phyloP scores from a whole-genome alignment of 441 rosid genomes.

The Cnidoscolus chayamansa region DNA sequence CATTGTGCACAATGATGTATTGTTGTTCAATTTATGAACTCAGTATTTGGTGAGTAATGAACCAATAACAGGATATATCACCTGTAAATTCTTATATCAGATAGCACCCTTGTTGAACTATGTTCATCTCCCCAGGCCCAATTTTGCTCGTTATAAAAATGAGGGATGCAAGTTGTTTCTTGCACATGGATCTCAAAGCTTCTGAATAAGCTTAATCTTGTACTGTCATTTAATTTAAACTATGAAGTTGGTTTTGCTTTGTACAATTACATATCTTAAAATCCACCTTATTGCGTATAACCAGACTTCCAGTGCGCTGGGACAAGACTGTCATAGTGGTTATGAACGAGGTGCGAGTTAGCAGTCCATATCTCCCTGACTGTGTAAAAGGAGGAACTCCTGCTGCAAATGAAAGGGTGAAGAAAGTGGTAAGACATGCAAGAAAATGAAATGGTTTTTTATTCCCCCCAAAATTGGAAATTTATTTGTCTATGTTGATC shows the following conservation, averaged over 20 bases:
- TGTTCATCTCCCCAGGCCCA: not conserved
- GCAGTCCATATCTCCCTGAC: slow-evolving; percentile 80
- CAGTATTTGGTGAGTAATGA: not conserved
- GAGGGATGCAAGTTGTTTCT: not conserved
- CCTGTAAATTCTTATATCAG: not conserved
- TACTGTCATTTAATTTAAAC: not conserved
- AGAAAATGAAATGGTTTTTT: slow-evolving; percentile 6
- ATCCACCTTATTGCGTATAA: slow-evolving; percentile 16
- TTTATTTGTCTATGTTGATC: slow-evolving; percentile 12
- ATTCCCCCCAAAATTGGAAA: not conserved
- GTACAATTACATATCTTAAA: not conserved
- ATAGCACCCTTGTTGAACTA: not conserved
- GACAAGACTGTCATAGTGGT: slow-evolving; percentile 83
- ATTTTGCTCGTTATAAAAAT: not conserved
- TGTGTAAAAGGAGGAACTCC: slow-evolving; percentile 83
- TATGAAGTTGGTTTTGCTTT: not conserved
- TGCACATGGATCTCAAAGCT: not conserved
- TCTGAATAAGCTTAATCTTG: not conserved
- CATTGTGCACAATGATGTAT: not conserved
- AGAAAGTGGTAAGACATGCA: slow-evolving; percentile 79
- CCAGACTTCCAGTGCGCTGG: slow-evolving; percentile 95
- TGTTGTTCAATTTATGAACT: not conserved
- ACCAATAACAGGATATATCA: not conserved
- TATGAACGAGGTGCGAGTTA: slow-evolving; percentile 82
- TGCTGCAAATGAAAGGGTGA: slow-evolving; percentile 88